These are phyloP conservation scores for Cladophialophora exuberans DNA, from an alignment of 2,329 filamentous ascomycete species.

Conservation along the genomic window DNA sequence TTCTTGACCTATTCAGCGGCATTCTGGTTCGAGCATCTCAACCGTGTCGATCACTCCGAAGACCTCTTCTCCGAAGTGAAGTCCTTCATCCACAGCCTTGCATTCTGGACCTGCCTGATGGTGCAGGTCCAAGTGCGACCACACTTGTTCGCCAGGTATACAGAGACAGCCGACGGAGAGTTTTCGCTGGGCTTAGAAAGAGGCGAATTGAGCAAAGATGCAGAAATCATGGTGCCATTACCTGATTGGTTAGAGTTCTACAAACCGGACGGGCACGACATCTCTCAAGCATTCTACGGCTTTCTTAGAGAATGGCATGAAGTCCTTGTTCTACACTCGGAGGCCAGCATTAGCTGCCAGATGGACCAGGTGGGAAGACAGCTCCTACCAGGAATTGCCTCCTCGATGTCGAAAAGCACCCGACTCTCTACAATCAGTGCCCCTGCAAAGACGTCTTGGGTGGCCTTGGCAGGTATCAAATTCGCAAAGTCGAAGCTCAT, in stretches of 20 bases:
- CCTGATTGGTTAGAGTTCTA: neutral
- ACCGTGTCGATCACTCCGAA: neutral
- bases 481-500: neutral
- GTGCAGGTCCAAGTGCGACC: neutral
- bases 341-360: neutral
- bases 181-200: neutral
- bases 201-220: neutral
- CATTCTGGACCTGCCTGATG: neutral
- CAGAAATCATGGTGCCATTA: neutral
- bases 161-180: neutral
- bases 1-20: neutral
- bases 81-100: neutral
- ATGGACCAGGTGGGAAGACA: neutral
- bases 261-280: neutral
- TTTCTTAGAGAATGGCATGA: neutral
- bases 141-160: neutral
- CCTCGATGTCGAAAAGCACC: neutral
- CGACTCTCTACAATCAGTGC: neutral
- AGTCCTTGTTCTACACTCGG: neutral
- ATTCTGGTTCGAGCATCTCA: neutral
- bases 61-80: neutral
- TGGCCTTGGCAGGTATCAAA: neutral
- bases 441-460: neutral
- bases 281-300: neutral
- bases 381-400: neutral